Evolutionary conservation across 2,329 filamentous ascomycete species (phyloP), one percentile per base, ranked within the genome.

Genomic region (Beauveria sp.): DNA sequence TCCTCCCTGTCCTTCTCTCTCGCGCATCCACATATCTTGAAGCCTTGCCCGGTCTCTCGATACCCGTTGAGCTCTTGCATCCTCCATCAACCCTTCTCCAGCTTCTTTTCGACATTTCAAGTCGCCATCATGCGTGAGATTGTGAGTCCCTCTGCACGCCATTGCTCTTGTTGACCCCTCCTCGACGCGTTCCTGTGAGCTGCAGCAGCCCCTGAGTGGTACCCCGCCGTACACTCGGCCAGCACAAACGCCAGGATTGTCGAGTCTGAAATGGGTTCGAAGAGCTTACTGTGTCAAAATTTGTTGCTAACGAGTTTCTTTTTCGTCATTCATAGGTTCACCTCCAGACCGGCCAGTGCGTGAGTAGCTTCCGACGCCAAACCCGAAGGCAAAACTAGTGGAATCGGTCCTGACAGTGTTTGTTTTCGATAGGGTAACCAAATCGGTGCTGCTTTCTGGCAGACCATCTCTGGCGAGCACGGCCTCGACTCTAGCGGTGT

Each of bases 401-500:
- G 54, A 42, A n/a, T 65, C 63, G 67, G 62, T 64, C 69, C 76
- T 80, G 71, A 82, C 74, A 62, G 64, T 66, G 58, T 64, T 67
- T 49, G 34, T 40, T 58, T 34, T 72, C 66, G 62, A 71, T 73
- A 97, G 93, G 95, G 95, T 87, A 99, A 99, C 90, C 95, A 99
- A 91, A 96, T 98, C 73, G 95, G 95, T 93, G 95, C 95, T 85
- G 95, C 95, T 82, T 99, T 99, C 87, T 99, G 95, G 89, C 89
- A 92, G 79, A 89, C 83, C 74, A 92, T 92, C 77, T 91, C 89
- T 75, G 87, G 88, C 79, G 89, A 92, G 86, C 95, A 99, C 80
- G 95, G 95, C 75, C 92, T 99, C 76, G 95, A 99, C 82, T 91
- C 90, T 82, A 91, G 91, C 79, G 93, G 93, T 81, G 89, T 97